These are phyloP conservation scores for Tausonia pullulans DNA, from an alignment of 1,284 basidiomycete species.

Conservation along the genomic window DNA sequence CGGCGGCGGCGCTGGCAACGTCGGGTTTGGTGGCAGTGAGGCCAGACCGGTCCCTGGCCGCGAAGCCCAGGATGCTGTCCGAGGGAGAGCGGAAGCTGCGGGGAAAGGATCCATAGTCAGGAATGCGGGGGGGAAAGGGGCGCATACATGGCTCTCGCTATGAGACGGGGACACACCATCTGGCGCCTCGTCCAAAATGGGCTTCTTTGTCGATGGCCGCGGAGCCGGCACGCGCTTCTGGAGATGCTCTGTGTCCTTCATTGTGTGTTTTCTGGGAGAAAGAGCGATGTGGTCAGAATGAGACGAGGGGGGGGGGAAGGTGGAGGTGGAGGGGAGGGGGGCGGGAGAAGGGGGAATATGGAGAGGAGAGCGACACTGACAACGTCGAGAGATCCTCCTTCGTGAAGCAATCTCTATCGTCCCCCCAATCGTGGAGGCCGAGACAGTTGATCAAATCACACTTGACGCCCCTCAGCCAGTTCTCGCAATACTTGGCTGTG, in stretches of 20 bases:
- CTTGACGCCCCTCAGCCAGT: conserved; percentile 74
- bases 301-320: no score
- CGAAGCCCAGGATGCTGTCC: conserved; percentile 71
- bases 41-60: conserved; percentile 34
- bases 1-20: conserved; percentile 24
- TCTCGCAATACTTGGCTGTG: conserved; percentile 96
- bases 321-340: no score
- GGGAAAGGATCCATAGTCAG: conserved; percentile 1
- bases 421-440: conserved; percentile 95
- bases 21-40: conserved; percentile 17
- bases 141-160: no score
- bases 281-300: not conserved
- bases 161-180: conserved; percentile 43
- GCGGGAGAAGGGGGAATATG: no score
- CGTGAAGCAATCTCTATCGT: conserved; percentile 92
- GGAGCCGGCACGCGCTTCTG: conserved; percentile 31
- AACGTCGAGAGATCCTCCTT: conserved; percentile 76
- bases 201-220: conserved; percentile 40
- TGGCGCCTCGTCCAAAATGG: conserved; percentile 38
- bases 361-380: not conserved
- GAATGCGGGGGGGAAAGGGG: no score
- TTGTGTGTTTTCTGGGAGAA: conserved; percentile 60
- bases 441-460: conserved; percentile 81
- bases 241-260: conserved; percentile 67
- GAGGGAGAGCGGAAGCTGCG: conserved; percentile 50